Evolutionary conservation across 257 asterid genomes (phyloP).

Genomic region (Fraxinus cuspidata): DNA sequence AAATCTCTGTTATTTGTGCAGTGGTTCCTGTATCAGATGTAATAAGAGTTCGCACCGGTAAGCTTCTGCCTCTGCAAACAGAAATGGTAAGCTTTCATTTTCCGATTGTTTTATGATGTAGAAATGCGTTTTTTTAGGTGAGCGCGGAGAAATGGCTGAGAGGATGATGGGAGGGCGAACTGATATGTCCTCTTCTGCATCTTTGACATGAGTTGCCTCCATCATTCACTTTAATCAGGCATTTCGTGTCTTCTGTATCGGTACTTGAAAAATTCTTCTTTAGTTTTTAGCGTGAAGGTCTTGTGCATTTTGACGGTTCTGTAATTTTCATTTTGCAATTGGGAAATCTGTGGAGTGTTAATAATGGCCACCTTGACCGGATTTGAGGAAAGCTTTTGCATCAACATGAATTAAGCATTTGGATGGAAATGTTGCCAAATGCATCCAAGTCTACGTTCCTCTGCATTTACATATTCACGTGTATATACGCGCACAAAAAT

Average conservation of each 20-base stretch:
- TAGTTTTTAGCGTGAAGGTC: conserved; percentile 14
- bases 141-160: conserved; percentile 84
- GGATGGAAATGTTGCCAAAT: background rate
- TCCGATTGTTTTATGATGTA: background rate
- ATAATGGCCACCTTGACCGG: conserved; percentile 1
- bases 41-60: conserved; percentile 93
- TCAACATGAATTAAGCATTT: background rate
- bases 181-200: conserved; percentile 54
- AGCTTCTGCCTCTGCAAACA: background rate
- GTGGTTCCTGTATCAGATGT: conserved; percentile 85
- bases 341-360: background rate
- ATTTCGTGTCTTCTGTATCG: conserved; percentile 7
- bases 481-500: no score
- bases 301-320: background rate
- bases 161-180: conserved; percentile 87
- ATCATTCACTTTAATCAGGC: conserved; percentile 3
- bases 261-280: background rate
- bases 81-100: background rate
- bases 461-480: no score
- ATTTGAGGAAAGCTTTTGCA: background rate
- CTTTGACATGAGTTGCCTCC: conserved; percentile 29
- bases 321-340: background rate
- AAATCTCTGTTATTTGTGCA: conserved; percentile 45
- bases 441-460: no score
- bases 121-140: conserved; percentile 48